Evolutionary conservation across 2,329 filamentous ascomycete species (phyloP).

Genomic region (Trichoderma koningii): DNA sequence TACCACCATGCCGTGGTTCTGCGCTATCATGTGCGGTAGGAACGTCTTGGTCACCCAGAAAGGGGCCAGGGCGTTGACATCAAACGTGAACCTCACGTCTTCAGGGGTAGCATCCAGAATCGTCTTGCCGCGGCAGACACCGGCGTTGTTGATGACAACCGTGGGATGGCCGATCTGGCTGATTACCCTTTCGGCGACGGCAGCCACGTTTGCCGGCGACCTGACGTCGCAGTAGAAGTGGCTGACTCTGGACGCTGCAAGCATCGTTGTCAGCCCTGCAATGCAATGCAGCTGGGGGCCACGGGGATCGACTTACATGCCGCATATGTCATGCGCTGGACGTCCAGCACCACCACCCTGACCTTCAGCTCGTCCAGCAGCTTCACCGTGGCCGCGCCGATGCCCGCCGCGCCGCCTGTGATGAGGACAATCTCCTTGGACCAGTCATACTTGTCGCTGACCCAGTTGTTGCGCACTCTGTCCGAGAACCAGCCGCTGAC

Average conservation of each 20-base stretch:
- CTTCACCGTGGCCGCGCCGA: conserved; percentile 66
- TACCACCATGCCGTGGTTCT: conserved; percentile 72
- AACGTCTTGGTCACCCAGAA: conserved; percentile 69
- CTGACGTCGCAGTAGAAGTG: conserved; percentile 73
- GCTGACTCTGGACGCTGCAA: conserved; percentile 54
- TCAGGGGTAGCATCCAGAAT: conserved; percentile 60
- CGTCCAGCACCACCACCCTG: conserved; percentile 71
- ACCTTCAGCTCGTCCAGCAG: conserved; percentile 65
- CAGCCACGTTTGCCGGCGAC: conserved; percentile 54
- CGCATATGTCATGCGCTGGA: conserved; percentile 61
- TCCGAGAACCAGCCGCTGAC: conserved; percentile 40
- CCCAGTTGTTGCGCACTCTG: conserved; percentile 42
- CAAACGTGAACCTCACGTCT: conserved; percentile 67
- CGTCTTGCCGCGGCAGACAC: conserved; percentile 61
- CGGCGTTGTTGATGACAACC: conserved; percentile 72
- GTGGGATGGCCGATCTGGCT: conserved; percentile 63
- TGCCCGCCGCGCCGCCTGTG: conserved; percentile 74
- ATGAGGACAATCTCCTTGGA: conserved; percentile 69
- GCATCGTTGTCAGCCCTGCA: conserved; percentile 3
- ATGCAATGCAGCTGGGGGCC: conserved; percentile 16
- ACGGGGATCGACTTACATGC: conserved; percentile 43
- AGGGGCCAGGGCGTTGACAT: conserved; percentile 69
- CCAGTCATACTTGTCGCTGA: conserved; percentile 60
- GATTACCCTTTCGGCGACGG: conserved; percentile 56
- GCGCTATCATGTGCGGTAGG: conserved; percentile 62